Conservation (phyloP, 441 rosid species). For the Breynia disticha region DNA sequence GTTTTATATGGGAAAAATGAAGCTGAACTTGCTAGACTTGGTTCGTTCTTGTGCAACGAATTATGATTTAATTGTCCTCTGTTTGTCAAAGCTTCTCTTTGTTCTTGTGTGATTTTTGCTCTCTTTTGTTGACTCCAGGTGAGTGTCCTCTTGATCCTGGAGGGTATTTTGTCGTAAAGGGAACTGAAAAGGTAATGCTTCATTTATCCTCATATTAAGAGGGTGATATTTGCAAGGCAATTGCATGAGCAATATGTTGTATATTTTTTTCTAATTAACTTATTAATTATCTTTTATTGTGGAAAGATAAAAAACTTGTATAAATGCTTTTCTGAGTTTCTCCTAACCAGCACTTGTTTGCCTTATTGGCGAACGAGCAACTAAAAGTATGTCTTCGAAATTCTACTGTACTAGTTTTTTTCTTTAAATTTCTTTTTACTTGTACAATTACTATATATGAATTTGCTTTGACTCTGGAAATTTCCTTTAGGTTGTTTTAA, state of each 20-base stretch:
- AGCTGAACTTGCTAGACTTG: slow-evolving; percentile 83
- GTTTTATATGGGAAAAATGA: slow-evolving; percentile 69
- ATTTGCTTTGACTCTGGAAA: neutral
- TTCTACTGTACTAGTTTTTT: neutral
- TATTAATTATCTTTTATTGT: too few relatives aligned
- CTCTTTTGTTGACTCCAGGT: slow-evolving; percentile 37
- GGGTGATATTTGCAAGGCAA: too few relatives aligned
- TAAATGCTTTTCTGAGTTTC: too few relatives aligned
- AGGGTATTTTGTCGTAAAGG: slow-evolving; percentile 86
- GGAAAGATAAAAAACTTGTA: too few relatives aligned
- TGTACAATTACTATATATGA: neutral
- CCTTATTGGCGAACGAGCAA: too few relatives aligned
- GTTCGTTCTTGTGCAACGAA: slow-evolving; percentile 40
- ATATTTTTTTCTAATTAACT: too few relatives aligned
- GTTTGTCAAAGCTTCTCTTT: neutral
- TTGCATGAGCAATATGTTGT: too few relatives aligned
- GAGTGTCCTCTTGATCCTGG: slow-evolving; percentile 99
- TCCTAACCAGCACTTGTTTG: too few relatives aligned
- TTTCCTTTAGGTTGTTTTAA: slow-evolving; percentile 73
- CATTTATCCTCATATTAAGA: neutral
- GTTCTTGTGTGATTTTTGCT: slow-evolving; percentile 4
- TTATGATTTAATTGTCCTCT: slow-evolving; percentile 6
- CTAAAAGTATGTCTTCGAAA: neutral
- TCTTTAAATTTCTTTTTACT: neutral
- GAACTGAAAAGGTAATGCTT: slow-evolving; percentile 71